Evolutionary conservation across 208 protist species (phyloP).

Genomic region (Trypanosoma lewisi): DNA sequence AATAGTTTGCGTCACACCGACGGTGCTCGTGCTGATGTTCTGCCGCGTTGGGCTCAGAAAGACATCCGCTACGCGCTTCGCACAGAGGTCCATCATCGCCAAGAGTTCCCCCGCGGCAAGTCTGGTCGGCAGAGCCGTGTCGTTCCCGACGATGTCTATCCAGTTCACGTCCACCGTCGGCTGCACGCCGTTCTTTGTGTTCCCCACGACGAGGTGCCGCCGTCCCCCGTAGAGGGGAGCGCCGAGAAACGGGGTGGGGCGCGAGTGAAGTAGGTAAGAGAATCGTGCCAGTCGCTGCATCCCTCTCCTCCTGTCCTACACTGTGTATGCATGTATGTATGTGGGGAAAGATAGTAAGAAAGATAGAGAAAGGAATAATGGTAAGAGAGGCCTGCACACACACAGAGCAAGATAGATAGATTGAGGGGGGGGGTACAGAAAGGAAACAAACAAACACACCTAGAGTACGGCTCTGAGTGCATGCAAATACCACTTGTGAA

Average conservation of each 20-base stretch:
- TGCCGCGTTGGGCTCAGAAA: constrained; percentile 22
- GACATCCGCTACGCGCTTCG: constrained; percentile 55
- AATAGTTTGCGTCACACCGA: constrained; percentile 79
- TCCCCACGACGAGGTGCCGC: constrained; percentile 50
- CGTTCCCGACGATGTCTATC: constrained; percentile 76
- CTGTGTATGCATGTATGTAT: not conserved
- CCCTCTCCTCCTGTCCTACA: constrained; percentile 16
- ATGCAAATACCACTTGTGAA: too few relatives aligned
- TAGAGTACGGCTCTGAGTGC: too few relatives aligned
- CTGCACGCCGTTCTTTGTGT: constrained; percentile 53
- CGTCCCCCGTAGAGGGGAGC: not conserved
- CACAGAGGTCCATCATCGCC: constrained; percentile 86
- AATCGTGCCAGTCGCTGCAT: not conserved
- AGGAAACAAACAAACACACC: too few relatives aligned
- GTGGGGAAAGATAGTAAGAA: constrained; percentile 6
- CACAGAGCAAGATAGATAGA: too few relatives aligned
- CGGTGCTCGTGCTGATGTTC: constrained; percentile 56
- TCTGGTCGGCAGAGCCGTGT: constrained; percentile 39
- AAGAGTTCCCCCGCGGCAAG: constrained; percentile 80
- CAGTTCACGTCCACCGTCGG: constrained; percentile 51
- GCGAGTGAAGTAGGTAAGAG: not conserved
- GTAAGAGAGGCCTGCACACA: too few relatives aligned
- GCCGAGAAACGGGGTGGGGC: not conserved
- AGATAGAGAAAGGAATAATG: constrained; percentile 21
- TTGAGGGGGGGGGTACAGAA: too few relatives aligned